Evolutionary conservation across 129 eudicot genomes (phyloP), one percentile per base, ranked within the genome.

Genomic region (Flaveria ramosissima): DNA sequence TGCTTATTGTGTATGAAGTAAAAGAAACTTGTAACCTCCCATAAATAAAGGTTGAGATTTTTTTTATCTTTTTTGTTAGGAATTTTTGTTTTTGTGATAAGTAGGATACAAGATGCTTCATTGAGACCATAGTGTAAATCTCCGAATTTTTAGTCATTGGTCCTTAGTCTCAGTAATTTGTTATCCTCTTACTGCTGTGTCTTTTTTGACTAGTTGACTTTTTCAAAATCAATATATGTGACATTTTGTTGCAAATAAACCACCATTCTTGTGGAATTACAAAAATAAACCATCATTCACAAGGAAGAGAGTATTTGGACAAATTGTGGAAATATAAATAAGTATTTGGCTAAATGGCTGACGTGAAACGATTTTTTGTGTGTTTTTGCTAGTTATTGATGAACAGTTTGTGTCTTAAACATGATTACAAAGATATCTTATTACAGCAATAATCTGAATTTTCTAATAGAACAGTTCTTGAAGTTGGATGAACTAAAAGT

Each of bases 251-350:
- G 62, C 62, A 70, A 7, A 16, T 45, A 26, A 16, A 70, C 26
- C 46, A 70, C 15, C 13, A 32, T 48, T 24, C 59, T 20, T 47
- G 74, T 69, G 74, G 52, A 46, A 23, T 17, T 53, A 17, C 60
- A 53, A 53, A 53, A 53, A 10, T 36, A 6, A n/a, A 53, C 60
- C 60, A 53, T 21, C 24, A 53, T 17, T 53, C 60, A 53, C n/a
- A 16, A 53, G 60, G 60, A 53, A 53, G 60, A 53, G 23, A 3
- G 15, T 3, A 12, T 70, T 70, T 70, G 74, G 61, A 70, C 14
- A 21, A 51, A 16, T 7, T 70, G 2, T 39, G 51, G 45, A 26
- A 21, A 70, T 70, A 26, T 15, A 24, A 42, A 48, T 24, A 4
- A 70, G 16, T n/a, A n/a, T n/a, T n/a, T n/a, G 9, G 48, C 36